Evolutionary conservation across 2,329 filamentous ascomycete species (phyloP).

Genomic region (Penicillium crustosum): DNA sequence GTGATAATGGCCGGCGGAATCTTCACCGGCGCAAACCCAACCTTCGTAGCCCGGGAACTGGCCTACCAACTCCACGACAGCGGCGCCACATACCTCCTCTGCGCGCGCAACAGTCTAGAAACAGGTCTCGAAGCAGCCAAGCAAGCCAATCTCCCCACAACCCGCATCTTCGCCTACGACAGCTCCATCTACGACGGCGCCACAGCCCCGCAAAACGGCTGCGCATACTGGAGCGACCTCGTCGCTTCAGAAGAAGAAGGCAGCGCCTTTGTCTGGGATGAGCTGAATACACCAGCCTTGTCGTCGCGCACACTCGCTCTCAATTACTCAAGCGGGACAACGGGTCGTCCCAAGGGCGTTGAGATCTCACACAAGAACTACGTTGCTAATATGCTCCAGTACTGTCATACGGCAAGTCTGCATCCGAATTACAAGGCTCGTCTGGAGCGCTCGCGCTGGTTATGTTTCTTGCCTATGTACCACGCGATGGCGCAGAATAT

Average conservation of each 20-base stretch:
- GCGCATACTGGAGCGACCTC: constrained; percentile 65
- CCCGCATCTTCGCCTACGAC: constrained; percentile 66
- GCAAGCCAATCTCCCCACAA: constrained; percentile 54
- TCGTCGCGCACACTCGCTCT: constrained; percentile 55
- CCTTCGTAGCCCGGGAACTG: constrained; percentile 68
- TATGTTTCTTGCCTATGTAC: constrained; percentile 76
- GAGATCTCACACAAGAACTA: constrained; percentile 77
- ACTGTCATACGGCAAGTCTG: constrained; percentile 50
- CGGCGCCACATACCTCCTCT: constrained; percentile 65
- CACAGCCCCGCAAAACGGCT: constrained; percentile 41
- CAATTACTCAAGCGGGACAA: constrained; percentile 75
- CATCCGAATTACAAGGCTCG: constrained; percentile 52
- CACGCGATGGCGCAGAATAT: constrained; percentile 72
- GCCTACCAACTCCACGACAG: constrained; percentile 74
- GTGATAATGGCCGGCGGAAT: constrained; percentile 75
- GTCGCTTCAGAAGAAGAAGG: constrained; percentile 55
- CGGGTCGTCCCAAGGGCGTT: constrained; percentile 80
- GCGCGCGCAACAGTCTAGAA: constrained; percentile 57
- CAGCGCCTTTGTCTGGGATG: constrained; percentile 61
- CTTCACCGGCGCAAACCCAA: constrained; percentile 74
- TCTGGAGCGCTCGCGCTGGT: constrained; percentile 43
- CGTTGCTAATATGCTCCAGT: constrained; percentile 67
- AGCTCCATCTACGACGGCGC: constrained; percentile 50
- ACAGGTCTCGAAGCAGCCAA: constrained; percentile 66
- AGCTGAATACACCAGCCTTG: constrained; percentile 43